Evolutionary conservation across 164 flowering plant species (phyloP).

Genomic region (Tinospora cordifolia): DNA sequence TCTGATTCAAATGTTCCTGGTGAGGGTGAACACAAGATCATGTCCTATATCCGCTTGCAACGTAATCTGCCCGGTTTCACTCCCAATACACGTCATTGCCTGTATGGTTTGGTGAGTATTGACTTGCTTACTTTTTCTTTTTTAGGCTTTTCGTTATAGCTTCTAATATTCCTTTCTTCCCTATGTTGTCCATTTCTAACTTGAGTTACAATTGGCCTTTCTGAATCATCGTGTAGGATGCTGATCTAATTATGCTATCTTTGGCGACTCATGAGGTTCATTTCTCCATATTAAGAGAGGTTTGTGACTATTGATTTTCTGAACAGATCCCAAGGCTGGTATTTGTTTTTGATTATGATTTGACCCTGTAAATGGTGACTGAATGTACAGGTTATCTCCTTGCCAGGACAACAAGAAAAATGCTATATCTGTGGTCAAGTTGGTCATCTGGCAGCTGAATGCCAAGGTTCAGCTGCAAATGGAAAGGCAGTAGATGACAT

Average conservation of each 20-base stretch:
- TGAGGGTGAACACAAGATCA: conserved; percentile 97
- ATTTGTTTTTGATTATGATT: conserved; percentile 3
- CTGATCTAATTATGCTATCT: conserved; percentile 91
- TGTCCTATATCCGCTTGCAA: conserved; percentile 88
- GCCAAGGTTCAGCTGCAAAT: conserved; percentile 33
- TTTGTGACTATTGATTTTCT: conserved; percentile 20
- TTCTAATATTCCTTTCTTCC: background rate
- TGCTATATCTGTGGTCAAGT: conserved; percentile 82
- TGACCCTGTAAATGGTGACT: conserved; percentile 8
- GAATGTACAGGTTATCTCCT: conserved; percentile 54
- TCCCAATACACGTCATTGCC: conserved; percentile 94
- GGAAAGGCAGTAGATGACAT: conserved; percentile 39
- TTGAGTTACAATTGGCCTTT: background rate
- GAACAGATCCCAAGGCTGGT: background rate
- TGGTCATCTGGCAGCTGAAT: conserved; percentile 95
- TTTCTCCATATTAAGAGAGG: conserved; percentile 95
- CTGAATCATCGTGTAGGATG: conserved; percentile 52
- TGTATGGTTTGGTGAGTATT: conserved; percentile 74
- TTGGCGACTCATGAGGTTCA: conserved; percentile 97
- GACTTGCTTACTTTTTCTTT: background rate
- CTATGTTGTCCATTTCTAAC: background rate
- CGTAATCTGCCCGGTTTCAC: conserved; percentile 80
- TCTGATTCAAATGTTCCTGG: conserved; percentile 99
- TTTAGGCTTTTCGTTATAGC: background rate
- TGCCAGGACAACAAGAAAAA: conserved; percentile 83